Percentiles rank a stretch among this genome's conserved stretches.
phyloP scores from a whole-genome alignment of 305 asterid genomes.

The Fraxinus nigra region DNA sequence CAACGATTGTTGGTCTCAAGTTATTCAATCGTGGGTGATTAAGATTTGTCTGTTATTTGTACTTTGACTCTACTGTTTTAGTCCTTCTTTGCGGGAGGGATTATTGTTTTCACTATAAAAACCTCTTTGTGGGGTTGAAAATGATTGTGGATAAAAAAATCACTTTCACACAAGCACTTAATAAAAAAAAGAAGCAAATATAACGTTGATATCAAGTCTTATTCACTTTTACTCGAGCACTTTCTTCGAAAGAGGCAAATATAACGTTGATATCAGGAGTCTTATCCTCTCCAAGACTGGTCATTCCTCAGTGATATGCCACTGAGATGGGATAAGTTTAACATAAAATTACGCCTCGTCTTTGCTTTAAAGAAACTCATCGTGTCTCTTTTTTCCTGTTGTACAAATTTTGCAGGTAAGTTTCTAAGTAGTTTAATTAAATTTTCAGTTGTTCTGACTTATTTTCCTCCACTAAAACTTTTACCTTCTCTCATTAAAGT shows the following conservation, averaged over 20 bases:
- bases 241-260: not conserved
- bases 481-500: not conserved
- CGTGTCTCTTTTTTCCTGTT: not conserved
- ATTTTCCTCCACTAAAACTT: not conserved
- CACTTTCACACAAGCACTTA: not conserved
- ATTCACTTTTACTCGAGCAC: no score
- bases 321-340: not conserved
- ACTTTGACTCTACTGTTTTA: not conserved
- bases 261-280: not conserved
- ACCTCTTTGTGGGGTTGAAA: no score
- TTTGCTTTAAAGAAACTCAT: not conserved
- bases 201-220: no score
- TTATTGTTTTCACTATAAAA: no score
- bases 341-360: not conserved
- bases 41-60: not conserved
- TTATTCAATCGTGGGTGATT: not conserved
- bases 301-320: not conserved
- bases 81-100: not conserved
- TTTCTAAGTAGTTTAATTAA: not conserved
- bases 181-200: no score
- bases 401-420: not conserved
- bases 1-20: not conserved
- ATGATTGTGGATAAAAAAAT: not conserved
- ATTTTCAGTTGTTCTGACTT: not conserved
- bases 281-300: not conserved